Base-by-base conservation (phyloP, 2,329 filamentous ascomycete genomes). In the Sporothrix sp. region DNA sequence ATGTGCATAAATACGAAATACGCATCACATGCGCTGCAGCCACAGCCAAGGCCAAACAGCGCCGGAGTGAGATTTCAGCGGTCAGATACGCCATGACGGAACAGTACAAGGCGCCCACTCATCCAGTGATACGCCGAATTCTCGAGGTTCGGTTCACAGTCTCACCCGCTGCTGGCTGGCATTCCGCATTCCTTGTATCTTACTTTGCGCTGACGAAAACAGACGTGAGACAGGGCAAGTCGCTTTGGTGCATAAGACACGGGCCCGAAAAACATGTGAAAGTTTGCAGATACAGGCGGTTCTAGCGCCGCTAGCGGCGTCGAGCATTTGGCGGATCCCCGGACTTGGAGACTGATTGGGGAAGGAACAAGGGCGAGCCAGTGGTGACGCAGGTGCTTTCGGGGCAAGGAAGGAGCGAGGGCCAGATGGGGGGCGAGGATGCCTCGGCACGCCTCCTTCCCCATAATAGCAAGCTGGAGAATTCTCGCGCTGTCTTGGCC, bases 381-480 rank as follows among this genome's bases (percentile, higher is more conserved):
- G 23, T 21, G 36, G 50, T 52, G 50, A 52, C 45, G 44, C 51
- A 52, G 50, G 33, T 52, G 51, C 46, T 30, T 36, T 20, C 25
- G 39, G 47, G 48, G 44, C 23, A 32, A 52, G 42, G 8, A 20
- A 35, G 40, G 40, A 43, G 32, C 9, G 8, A 43, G 25, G 25
- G 25, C 6, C 25, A 28, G 30, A 50, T 40, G 42, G 43, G 48
- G 38, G 23, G 35, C 36, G 35, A 47, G 40, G 25, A 42, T 53
- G 45, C 52, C 52, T 54, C 52, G 52, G 52, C 51, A 38, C 44
- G 23, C 28, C 27, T n/a, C n/a, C n/a, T n/a, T n/a, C n/a, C n/a
- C n/a, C n/a, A n/a, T n/a, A n/a, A n/a, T n/a, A n/a, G n/a, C n/a
- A 48, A 11, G 37, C 21, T 45, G 20, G 43, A 27, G 30, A 35